Evolutionary conservation across 192 early-diverging fungal species (phyloP).

Genomic region (Backusella westeae): DNA sequence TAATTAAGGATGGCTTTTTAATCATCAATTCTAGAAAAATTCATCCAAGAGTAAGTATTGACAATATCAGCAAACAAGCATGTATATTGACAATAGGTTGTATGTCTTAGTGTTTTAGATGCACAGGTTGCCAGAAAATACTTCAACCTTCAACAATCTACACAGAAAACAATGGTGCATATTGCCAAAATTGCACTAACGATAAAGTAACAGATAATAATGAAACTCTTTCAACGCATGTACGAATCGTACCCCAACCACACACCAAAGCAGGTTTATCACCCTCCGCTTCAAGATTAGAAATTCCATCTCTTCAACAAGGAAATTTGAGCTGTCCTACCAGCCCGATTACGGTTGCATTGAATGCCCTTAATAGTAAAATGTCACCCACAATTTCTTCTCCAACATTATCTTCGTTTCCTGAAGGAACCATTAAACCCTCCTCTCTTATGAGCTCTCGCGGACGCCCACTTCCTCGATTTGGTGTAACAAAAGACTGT

Average conservation of each 20-base stretch:
- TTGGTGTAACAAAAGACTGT: constrained; percentile 23
- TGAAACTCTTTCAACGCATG: not conserved
- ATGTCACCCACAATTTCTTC: constrained; percentile 2
- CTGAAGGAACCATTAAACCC: constrained; percentile 11
- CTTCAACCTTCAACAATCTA: constrained; percentile 26
- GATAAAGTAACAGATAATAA: not conserved
- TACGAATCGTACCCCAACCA: constrained; percentile 23
- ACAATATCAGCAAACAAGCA: not conserved
- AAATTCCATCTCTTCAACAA: not conserved
- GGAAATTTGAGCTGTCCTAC: not conserved
- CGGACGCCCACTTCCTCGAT: constrained; percentile 21
- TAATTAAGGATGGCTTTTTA: constrained; percentile 9
- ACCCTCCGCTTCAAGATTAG: not conserved
- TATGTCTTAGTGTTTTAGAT: constrained; percentile 29
- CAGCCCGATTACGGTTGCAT: not conserved
- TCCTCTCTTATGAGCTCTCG: constrained; percentile 25
- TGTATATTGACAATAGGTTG: not conserved
- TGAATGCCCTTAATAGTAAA: not conserved
- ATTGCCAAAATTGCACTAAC: constrained; percentile 20
- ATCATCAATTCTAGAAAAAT: not conserved
- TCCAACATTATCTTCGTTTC: not conserved
- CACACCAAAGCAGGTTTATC: not conserved
- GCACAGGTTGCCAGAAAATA: constrained; percentile 16
- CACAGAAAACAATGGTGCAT: constrained; percentile 11
- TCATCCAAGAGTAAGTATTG: constrained; percentile 19